Evolutionary conservation across 2,329 filamentous ascomycete species (phyloP).

Genomic region (Ceratocystis colombiana): DNA sequence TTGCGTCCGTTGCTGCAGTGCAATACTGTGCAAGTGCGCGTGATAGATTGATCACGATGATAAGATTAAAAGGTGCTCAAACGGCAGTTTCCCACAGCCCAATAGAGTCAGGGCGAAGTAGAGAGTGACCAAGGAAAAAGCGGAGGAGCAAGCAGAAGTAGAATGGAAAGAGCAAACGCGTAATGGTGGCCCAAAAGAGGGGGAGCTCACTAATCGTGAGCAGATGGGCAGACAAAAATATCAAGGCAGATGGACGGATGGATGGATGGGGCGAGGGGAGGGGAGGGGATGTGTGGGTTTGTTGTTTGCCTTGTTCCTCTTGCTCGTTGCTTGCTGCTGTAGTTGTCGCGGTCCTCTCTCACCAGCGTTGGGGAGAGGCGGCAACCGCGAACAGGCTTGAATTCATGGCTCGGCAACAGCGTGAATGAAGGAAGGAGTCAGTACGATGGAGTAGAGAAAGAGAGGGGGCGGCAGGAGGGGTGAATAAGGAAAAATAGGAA

Average conservation of each 20-base stretch:
- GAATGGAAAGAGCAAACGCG: slow-evolving; percentile 8
- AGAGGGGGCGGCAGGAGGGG: neutral
- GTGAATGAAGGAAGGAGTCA: slow-evolving; percentile 2
- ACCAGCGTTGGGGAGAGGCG: slow-evolving; percentile 22
- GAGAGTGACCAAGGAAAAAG: neutral
- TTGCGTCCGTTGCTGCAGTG: slow-evolving; percentile 1
- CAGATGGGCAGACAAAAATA: neutral
- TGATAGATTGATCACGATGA: slow-evolving; percentile 4
- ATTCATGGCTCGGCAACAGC: slow-evolving; percentile 22
- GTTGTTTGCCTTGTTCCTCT: neutral
- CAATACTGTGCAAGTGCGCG: neutral
- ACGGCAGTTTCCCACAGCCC: neutral
- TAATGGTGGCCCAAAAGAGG: slow-evolving; percentile 7
- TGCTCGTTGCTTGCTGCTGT: neutral
- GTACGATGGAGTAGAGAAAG: neutral
- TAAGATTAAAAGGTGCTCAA: slow-evolving; percentile 7
- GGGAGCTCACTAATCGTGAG: slow-evolving; percentile 2
- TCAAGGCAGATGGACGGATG: neutral
- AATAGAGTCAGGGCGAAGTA: neutral
- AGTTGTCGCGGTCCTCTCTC: slow-evolving; percentile 18
- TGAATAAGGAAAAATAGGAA: neutral
- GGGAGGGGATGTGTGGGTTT: neutral
- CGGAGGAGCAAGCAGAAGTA: neutral
- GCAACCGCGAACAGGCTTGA: slow-evolving; percentile 11
- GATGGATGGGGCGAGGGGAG: neutral